Conservation (phyloP, 495 filamentous ascomycete genomes). For the Friedmanniomyces simplex region DNA sequence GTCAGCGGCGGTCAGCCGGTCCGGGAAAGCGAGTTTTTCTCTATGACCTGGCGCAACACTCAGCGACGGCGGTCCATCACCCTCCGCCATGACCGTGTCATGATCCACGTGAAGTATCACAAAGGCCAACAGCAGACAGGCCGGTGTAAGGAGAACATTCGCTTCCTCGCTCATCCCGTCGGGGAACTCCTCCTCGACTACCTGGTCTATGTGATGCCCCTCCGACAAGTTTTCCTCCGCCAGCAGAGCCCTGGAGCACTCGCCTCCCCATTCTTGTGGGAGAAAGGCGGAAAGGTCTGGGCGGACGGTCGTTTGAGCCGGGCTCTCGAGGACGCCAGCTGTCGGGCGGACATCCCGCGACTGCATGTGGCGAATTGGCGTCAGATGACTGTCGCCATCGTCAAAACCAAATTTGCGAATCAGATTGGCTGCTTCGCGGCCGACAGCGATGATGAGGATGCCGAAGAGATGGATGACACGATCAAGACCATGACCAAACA, state of each 20-base stretch:
- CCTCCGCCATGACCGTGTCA: neutral
- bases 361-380: constrained; percentile 7
- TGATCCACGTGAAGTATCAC: constrained; percentile 1
- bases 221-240: neutral
- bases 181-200: neutral
- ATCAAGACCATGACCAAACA: neutral
- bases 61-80: neutral
- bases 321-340: neutral
- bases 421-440: constrained; percentile 2
- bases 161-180: neutral
- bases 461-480: neutral
- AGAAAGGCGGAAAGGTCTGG: constrained; percentile 1
- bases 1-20: too few relatives aligned
- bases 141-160: neutral
- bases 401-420: constrained; percentile 7
- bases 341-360: neutral
- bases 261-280: neutral
- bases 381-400: constrained; percentile 6
- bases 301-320: neutral
- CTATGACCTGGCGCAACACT: neutral
- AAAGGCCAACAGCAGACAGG: neutral
- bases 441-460: neutral
- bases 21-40: neutral
- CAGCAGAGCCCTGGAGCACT: neutral
- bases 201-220: neutral